Conservation (phyloP, 148 eudicot genomes). For the Silene latifolia region DNA sequence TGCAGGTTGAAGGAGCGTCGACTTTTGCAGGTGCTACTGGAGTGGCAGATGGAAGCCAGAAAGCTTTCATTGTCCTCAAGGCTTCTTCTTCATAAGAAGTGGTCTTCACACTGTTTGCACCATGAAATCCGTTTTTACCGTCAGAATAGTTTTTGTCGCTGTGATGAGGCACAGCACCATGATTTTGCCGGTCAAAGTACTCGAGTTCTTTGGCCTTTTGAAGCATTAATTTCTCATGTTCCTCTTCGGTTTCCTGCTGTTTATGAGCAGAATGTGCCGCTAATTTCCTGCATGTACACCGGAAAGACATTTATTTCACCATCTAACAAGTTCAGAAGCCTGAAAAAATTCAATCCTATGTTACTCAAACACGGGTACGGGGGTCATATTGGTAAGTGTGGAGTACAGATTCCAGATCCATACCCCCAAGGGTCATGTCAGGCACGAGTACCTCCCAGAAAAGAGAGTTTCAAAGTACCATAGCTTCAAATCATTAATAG, state of each 20-base stretch:
- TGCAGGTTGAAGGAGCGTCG: slow-evolving; percentile 59
- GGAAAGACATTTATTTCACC: neutral
- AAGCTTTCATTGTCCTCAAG: slow-evolving; percentile 89
- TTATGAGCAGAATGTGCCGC: slow-evolving; percentile 73
- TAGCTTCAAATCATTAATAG: neutral
- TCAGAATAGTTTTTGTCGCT: slow-evolving; percentile 59
- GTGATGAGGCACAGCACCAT: slow-evolving; percentile 87
- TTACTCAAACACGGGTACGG: too few species aligned
- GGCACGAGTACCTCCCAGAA: too few species aligned
- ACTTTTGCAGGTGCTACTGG: slow-evolving; percentile 80
- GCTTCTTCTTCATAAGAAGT: slow-evolving; percentile 96
- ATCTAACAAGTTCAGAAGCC: neutral
- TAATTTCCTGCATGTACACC: slow-evolving; percentile 44
- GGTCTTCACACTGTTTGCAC: slow-evolving; percentile 91
- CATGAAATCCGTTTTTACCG: slow-evolving; percentile 87
- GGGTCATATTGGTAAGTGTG: too few species aligned
- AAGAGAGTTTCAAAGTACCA: too few species aligned
- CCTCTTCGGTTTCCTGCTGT: slow-evolving; percentile 79
- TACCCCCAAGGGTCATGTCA: too few species aligned
- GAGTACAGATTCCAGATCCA: too few species aligned
- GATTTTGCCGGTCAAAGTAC: slow-evolving; percentile 93
- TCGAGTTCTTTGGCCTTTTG: slow-evolving; percentile 91
- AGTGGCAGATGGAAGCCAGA: slow-evolving; percentile 98
- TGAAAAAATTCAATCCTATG: neutral
- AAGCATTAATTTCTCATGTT: slow-evolving; percentile 61